Base-by-base conservation (phyloP, 371 early-diverging fungal species). In the Mortierella sp. region DNA sequence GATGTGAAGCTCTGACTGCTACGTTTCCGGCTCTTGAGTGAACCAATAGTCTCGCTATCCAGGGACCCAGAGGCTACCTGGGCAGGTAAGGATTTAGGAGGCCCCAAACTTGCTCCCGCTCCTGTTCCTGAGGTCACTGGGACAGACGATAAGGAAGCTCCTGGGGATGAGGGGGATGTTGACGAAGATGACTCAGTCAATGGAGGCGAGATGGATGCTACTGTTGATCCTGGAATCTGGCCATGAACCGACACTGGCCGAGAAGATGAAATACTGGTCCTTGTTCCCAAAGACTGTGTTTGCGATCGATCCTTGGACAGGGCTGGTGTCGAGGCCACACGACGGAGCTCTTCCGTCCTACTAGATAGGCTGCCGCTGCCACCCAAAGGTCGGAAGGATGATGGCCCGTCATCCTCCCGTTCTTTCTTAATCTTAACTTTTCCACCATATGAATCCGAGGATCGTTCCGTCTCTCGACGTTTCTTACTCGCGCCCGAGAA, bases 401-500 rank as follows among this genome's bases (percentile, higher is more conserved):
- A 37, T 25, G 58, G 68, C 4, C 52, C 51, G 18, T 70, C 76
- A 1, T 75, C 76, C 9, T 75, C 76, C 12, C 71, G 70, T 18
- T 75, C 76, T 61, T 75, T 75, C 53, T 70, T 70, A 60, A 75
- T 75, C 63, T 75, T 75, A 45, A 70, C 52, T 46, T 67, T 75
- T 51, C 71, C 64, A 12, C 67, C 67, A 57, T 70, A 75, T 6
- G 55, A 56, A 30, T 74, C 75, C 14, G 47, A 46, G 11, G 58
- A 57, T 7, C 68, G 64, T 7, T 75, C 76, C 2, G 63, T 46
- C 43, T 75, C 76, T 12, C 76, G 62, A 16, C 76, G 58, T 57
- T 75, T 75, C 64, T 75, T 75, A 47, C 76, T 70, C 7, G 71
- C 62, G 0, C 61, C 68, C 51, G 46, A 44, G 0, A 62, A 57